phyloP scores from a whole-genome alignment of 306 rosid species.

The Glycyrrhiza uralensis region DNA sequence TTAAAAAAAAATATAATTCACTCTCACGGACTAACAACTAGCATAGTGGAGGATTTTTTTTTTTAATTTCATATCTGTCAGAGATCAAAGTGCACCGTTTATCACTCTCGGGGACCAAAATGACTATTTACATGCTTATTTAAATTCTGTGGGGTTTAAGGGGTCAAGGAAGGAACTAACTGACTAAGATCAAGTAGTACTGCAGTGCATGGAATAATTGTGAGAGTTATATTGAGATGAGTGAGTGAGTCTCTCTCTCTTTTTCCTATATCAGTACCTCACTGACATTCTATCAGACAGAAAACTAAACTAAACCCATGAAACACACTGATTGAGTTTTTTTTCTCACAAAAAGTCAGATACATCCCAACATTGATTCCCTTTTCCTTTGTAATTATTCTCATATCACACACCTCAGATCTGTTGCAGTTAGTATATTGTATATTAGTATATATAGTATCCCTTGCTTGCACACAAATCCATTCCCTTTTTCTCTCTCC shows the following conservation, averaged over 20 bases:
- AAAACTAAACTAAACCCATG: conserved; percentile 43
- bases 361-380: conserved; percentile 94
- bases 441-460: conserved; percentile 11
- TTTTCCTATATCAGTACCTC: conserved; percentile 58
- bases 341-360: conserved; percentile 70
- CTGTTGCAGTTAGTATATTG: conserved; percentile 36
- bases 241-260: too few relatives aligned
- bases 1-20: too few relatives aligned
- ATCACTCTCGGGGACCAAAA: too few relatives aligned
- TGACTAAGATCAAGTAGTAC: too few relatives aligned
- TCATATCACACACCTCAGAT: conserved; percentile 55
- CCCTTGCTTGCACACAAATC: conserved; percentile 43
- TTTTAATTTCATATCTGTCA: too few relatives aligned
- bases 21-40: too few relatives aligned
- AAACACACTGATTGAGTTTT: conserved; percentile 48
- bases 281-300: conserved; percentile 74
- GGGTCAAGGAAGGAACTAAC: conserved; percentile 34
- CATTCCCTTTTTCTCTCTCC: conserved; percentile 36
- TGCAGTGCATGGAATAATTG: conserved; percentile 58
- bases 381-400: conserved; percentile 74
- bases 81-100: too few relatives aligned
- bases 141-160: conserved; percentile 32
- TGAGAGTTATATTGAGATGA: too few relatives aligned
- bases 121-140: too few relatives aligned
- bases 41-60: too few relatives aligned